These are phyloP conservation scores for Tolypocladium guangdongense DNA, from an alignment of 2,329 filamentous ascomycete genomes.

Conservation along the genomic window DNA sequence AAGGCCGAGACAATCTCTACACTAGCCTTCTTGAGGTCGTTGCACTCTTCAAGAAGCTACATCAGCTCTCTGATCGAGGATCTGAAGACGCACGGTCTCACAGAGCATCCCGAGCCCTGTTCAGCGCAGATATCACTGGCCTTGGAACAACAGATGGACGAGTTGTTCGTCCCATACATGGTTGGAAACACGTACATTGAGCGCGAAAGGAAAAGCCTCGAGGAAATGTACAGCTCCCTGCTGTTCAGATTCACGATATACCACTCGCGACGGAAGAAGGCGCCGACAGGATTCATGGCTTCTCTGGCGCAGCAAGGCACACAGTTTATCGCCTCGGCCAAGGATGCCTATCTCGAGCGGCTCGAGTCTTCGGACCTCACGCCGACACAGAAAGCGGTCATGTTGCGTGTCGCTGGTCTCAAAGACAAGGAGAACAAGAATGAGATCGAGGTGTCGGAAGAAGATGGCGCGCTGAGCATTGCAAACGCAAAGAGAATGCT, in stretches of 20 bases:
- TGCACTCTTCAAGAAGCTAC: constrained; percentile 85
- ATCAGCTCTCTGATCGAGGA: constrained; percentile 85
- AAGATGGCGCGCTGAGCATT: constrained; percentile 74
- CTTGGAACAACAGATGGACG: constrained; percentile 63
- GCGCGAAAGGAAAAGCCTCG: constrained; percentile 56
- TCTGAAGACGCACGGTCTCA: constrained; percentile 85
- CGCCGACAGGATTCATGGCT: constrained; percentile 83
- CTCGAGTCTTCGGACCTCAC: constrained; percentile 85
- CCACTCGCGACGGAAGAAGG: constrained; percentile 79
- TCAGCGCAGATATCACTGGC: constrained; percentile 75
- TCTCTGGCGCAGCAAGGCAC: constrained; percentile 83
- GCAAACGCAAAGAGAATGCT: constrained; percentile 96
- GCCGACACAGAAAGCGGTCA: constrained; percentile 77
- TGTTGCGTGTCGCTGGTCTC: constrained; percentile 79
- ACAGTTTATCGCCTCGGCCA: constrained; percentile 76
- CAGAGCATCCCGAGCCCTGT: constrained; percentile 86
- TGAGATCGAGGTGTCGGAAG: constrained; percentile 82
- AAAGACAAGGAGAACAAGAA: constrained; percentile 66
- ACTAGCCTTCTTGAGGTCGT: constrained; percentile 76
- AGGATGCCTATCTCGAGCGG: constrained; percentile 82
- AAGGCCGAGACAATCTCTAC: constrained; percentile 90
- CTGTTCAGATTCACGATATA: constrained; percentile 97
- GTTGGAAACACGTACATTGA: constrained; percentile 62
- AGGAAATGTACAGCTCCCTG: constrained; percentile 79
- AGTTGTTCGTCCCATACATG: constrained; percentile 63